Conservation (phyloP, 352 stramenopile genomes). For the Globisporangium paddicum region DNA sequence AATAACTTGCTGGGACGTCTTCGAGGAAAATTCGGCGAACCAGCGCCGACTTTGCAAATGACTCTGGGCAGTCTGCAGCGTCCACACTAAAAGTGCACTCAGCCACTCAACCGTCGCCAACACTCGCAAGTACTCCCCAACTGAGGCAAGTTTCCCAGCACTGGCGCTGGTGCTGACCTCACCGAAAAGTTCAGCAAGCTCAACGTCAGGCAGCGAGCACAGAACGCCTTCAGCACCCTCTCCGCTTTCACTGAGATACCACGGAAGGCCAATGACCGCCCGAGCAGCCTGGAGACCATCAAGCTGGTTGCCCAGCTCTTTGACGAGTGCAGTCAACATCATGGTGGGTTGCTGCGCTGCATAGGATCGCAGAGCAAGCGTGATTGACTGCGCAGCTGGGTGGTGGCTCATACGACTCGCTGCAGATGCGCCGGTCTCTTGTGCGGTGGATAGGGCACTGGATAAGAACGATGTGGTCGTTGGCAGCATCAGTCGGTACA, state of each 20-base stretch:
- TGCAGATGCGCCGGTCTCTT: constrained; percentile 9
- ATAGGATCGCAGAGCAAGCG: constrained; percentile 85
- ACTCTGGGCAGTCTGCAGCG: constrained; percentile 63
- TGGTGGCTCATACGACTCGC: constrained; percentile 67
- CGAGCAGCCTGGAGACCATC: constrained; percentile 35
- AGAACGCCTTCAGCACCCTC: constrained; percentile 59
- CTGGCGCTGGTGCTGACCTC: constrained; percentile 1
- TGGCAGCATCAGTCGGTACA: constrained; percentile 90
- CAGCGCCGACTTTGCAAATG: constrained; percentile 71
- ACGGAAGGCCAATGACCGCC: constrained; percentile 34
- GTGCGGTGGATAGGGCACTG: constrained; percentile 23
- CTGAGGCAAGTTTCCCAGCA: constrained; percentile 33
- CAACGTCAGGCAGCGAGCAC: constrained; percentile 50
- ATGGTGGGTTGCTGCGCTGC: constrained; percentile 83
- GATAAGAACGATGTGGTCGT: constrained; percentile 76
- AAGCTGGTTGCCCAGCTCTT: constrained; percentile 54
- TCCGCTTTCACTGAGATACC: constrained; percentile 36
- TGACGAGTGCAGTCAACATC: constrained; percentile 64
- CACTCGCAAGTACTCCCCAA: constrained; percentile 62
- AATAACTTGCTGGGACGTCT: constrained; percentile 49
- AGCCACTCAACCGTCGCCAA: constrained; percentile 79
- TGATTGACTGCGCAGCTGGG: constrained; percentile 86
- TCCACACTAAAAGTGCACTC: constrained; percentile 69
- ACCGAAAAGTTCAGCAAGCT: constrained; percentile 27
- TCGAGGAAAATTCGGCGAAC: constrained; percentile 69